These are phyloP conservation scores for Rhododendron kiyosumense DNA, from an alignment of 148 eudicot genomes.

Conservation along the genomic window DNA sequence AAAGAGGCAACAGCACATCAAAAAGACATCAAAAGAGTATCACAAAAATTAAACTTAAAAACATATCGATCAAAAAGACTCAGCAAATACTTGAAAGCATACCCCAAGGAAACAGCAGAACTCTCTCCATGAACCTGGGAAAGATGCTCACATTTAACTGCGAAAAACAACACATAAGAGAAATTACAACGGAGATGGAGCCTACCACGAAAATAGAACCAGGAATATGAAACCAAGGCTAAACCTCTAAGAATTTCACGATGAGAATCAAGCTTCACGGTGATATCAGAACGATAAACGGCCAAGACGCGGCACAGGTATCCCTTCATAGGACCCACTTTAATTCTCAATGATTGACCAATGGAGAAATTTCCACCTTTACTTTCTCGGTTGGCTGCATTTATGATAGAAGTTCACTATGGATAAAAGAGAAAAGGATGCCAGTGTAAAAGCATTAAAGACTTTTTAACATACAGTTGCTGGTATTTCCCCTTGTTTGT, in stretches of 20 bases:
- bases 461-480: slow-evolving; percentile 42
- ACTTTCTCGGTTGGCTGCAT: slow-evolving; percentile 46
- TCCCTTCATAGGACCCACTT: slow-evolving; percentile 93
- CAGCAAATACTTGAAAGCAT: neutral
- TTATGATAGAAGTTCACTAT: neutral
- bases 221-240: slow-evolving; percentile 8
- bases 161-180: slow-evolving; percentile 14
- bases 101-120: slow-evolving; percentile 52
- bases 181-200: neutral
- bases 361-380: slow-evolving; percentile 67
- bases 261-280: slow-evolving; percentile 90
- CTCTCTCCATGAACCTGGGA: slow-evolving; percentile 71
- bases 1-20: slow-evolving; percentile 13
- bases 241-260: slow-evolving; percentile 86
- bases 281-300: slow-evolving; percentile 68
- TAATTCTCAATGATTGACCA: slow-evolving; percentile 90
- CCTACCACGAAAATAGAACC: slow-evolving; percentile 5
- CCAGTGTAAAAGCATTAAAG: neutral
- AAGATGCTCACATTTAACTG: slow-evolving; percentile 88
- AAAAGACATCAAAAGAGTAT: slow-evolving; percentile 1
- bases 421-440: neutral
- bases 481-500: slow-evolving; percentile 46
- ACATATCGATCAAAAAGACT: neutral
- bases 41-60: neutral
- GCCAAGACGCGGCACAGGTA: slow-evolving; percentile 84